A percentile compares a stretch with the other conserved stretches of the same genome.
Evolutionary conservation across 371 early-diverging fungal species (phyloP).

Genomic region (Mucor sp.): DNA sequence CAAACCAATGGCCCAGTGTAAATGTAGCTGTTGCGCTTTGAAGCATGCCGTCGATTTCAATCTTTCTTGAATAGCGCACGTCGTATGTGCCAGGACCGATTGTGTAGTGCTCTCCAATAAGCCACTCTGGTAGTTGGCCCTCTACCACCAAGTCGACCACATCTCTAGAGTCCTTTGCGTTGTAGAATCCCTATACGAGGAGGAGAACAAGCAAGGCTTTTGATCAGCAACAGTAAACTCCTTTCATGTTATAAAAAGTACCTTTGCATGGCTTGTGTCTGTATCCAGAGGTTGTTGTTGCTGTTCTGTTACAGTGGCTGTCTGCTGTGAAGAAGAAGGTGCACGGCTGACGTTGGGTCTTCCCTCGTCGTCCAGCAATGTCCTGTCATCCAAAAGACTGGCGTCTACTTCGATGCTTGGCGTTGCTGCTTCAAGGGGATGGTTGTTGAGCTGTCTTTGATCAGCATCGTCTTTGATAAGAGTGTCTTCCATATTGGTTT

Average conservation of each 20-base stretch:
- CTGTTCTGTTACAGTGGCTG: neutral
- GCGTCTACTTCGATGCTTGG: slow-evolving; percentile 3
- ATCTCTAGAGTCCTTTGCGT: slow-evolving; percentile 37
- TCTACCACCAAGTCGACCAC: slow-evolving; percentile 41
- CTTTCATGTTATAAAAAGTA: slow-evolving; percentile 10
- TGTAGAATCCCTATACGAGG: slow-evolving; percentile 52
- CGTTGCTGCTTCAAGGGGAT: slow-evolving; percentile 9
- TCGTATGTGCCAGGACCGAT: slow-evolving; percentile 69
- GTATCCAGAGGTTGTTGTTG: slow-evolving; percentile 4
- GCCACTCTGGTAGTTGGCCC: slow-evolving; percentile 66
- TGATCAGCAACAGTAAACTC: neutral
- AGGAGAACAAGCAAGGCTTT: too few relatives aligned
- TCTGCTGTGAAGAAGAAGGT: neutral
- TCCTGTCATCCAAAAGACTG: slow-evolving; percentile 22
- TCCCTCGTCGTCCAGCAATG: slow-evolving; percentile 31
- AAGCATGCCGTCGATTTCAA: slow-evolving; percentile 58
- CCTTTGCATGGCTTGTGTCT: slow-evolving; percentile 43
- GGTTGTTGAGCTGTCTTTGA: neutral
- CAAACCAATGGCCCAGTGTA: slow-evolving; percentile 74
- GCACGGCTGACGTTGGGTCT: slow-evolving; percentile 22
- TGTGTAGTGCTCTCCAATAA: slow-evolving; percentile 65
- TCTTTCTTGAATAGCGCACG: slow-evolving; percentile 62
- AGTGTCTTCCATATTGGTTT: neutral
- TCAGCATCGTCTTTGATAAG: neutral
- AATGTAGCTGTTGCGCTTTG: slow-evolving; percentile 65